phyloP scores from a whole-genome alignment of 148 eudicot species.

The Cornus suecica region DNA sequence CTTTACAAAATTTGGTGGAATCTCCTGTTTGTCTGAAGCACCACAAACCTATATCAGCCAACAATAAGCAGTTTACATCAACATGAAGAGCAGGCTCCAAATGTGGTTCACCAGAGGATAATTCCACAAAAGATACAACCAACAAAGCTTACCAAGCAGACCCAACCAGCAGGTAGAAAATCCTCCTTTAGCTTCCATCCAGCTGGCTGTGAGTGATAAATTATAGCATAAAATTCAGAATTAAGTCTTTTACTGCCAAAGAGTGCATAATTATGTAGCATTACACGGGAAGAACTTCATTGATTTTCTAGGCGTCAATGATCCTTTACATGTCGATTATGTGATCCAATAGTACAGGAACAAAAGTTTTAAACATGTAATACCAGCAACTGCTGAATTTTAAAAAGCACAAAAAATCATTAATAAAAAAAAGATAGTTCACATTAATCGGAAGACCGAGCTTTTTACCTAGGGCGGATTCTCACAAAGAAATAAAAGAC shows the following conservation, averaged over 20 bases:
- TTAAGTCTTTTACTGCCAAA: neutral
- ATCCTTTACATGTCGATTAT: neutral
- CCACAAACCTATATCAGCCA: constrained; percentile 59
- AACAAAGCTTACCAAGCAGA: constrained; percentile 48
- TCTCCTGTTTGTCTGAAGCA: constrained; percentile 58
- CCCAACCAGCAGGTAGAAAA: constrained; percentile 73
- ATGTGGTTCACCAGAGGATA: neutral
- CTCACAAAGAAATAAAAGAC: neutral
- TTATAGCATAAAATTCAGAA: neutral
- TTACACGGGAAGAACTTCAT: neutral
- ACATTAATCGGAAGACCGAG: neutral
- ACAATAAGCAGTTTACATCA: neutral
- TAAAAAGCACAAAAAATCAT: neutral
- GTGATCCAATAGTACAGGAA: neutral
- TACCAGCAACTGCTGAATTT: too few relatives aligned
- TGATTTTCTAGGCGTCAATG: neutral
- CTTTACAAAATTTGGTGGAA: constrained; percentile 67
- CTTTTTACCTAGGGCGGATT: neutral
- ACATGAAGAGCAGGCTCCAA: neutral
- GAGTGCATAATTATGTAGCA: neutral
- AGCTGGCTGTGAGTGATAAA: constrained; percentile 53
- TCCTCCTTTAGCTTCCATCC: constrained; percentile 72
- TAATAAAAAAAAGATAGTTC: neutral
- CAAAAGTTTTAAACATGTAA: too few relatives aligned
- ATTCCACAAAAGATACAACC: neutral